Conservation (phyloP, 768 basidiomycete genomes). For the Pleurotus salmoneostramineus region DNA sequence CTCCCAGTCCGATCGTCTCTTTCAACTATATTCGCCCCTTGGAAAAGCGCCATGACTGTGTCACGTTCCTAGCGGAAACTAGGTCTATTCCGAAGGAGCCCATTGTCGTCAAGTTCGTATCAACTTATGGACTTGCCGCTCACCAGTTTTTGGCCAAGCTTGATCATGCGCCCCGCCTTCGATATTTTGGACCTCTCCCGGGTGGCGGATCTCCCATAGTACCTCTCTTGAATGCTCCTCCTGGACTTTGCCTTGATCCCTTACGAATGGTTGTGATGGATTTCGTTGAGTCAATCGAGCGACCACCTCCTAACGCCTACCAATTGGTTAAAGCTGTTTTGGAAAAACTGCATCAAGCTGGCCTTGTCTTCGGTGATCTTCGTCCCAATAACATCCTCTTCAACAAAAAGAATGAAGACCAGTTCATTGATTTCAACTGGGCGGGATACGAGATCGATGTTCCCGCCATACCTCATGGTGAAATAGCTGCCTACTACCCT, state of each 20-base stretch:
- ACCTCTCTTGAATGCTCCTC: neutral
- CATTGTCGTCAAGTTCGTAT: neutral
- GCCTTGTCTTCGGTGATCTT: neutral
- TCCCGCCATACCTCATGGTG: too few relatives aligned
- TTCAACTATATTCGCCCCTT: too few relatives aligned
- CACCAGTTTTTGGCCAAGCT: neutral
- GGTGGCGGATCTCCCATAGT: neutral
- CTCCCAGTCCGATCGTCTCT: too few relatives aligned
- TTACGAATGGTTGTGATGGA: neutral
- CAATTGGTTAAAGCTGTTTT: neutral
- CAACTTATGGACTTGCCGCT: neutral
- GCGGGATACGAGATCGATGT: neutral
- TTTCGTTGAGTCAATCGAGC: neutral
- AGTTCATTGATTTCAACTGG: constrained; percentile 9
- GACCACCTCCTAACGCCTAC: neutral
- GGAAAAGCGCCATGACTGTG: too few relatives aligned
- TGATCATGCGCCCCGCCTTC: neutral
- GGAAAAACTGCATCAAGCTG: neutral
- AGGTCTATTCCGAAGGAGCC: neutral
- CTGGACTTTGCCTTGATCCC: neutral
- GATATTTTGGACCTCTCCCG: neutral
- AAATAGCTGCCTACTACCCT: too few relatives aligned
- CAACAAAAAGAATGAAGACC: neutral
- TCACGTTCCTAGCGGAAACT: neutral
- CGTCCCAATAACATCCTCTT: constrained; percentile 2